phyloP scores from a whole-genome alignment of 805 yeast species.

The Lipomyces sp. region DNA sequence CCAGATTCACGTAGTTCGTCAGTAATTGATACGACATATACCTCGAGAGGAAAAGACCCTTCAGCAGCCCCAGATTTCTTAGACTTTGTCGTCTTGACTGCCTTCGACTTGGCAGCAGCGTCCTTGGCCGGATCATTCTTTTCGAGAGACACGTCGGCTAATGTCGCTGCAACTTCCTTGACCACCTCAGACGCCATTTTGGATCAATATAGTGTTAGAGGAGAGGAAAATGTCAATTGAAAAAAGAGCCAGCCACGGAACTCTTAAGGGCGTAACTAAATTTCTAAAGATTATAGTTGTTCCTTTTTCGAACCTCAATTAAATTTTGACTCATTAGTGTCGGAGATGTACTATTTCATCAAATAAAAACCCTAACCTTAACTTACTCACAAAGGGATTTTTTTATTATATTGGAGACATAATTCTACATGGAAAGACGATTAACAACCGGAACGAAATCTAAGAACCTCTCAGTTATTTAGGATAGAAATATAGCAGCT shows the following conservation, averaged over 20 bases:
- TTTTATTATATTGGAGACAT: too few relatives aligned
- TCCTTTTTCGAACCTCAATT: not conserved
- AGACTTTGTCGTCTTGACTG: slow-evolving; percentile 41
- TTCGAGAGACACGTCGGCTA: slow-evolving; percentile 51
- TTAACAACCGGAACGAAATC: too few relatives aligned
- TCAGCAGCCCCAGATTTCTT: slow-evolving; percentile 43
- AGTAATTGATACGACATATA: not conserved
- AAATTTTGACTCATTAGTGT: not conserved
- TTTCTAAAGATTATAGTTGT: too few relatives aligned
- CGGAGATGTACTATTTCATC: not conserved
- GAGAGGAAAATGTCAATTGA: not conserved
- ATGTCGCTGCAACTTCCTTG: slow-evolving; percentile 54
- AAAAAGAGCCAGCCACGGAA: not conserved
- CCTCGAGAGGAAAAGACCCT: slow-evolving; percentile 34
- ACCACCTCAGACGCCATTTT: not conserved
- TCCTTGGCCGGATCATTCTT: slow-evolving; percentile 39
- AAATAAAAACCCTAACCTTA: not conserved
- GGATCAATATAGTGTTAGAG: not conserved
- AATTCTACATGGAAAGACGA: too few relatives aligned
- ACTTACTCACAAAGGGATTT: too few relatives aligned
- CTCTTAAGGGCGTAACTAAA: not conserved
- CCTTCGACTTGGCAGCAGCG: slow-evolving; percentile 36
- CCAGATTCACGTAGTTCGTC: not conserved
- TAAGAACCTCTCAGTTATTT: too few relatives aligned
- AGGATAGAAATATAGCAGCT: too few relatives aligned